Evolutionary conservation across 441 rosid species (phyloP).

Genomic region (Eruca vesicaria): DNA sequence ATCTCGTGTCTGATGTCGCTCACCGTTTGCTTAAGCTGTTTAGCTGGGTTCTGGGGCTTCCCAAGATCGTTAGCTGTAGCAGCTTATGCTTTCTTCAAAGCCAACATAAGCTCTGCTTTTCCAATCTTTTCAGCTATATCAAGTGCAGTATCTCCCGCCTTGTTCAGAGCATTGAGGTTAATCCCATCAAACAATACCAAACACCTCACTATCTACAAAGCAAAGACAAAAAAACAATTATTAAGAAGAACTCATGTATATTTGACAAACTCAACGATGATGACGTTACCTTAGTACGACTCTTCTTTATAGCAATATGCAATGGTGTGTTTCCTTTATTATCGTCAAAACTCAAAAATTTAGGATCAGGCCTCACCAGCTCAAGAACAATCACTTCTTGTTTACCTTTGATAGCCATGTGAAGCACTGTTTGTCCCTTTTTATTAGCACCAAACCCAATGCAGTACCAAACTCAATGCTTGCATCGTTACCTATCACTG

Average conservation of each 20-base stretch:
- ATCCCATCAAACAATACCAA: conserved; percentile 57
- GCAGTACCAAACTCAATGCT: conserved; percentile 64
- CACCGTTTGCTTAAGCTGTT: too few species aligned
- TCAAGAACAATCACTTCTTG: conserved; percentile 70
- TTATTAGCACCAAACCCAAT: too few species aligned
- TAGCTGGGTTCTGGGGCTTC: conserved; percentile 66
- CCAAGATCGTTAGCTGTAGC: conserved; percentile 70
- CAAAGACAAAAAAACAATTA: not conserved
- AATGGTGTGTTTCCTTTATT: conserved; percentile 80
- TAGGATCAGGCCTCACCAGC: conserved; percentile 64
- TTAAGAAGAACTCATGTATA: not conserved
- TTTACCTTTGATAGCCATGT: conserved; percentile 97
- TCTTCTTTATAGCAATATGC: conserved; percentile 73
- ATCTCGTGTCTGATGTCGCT: conserved; percentile 96
- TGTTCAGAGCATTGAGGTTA: conserved; percentile 69
- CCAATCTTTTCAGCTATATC: too few species aligned
- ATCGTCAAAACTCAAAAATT: conserved; percentile 61
- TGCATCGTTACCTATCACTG: conserved; percentile 69
- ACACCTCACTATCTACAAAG: conserved; percentile 68
- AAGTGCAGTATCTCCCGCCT: conserved; percentile 83
- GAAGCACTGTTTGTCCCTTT: conserved; percentile 90
- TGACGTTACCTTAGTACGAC: conserved; percentile 66
- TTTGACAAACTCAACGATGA: not conserved
- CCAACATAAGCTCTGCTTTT: conserved; percentile 48
- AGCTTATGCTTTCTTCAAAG: conserved; percentile 78